Evolutionary conservation across 176 grass and related monocot genomes (phyloP), one percentile per base, ranked within the genome.

Genomic region (Carex cristatella): DNA sequence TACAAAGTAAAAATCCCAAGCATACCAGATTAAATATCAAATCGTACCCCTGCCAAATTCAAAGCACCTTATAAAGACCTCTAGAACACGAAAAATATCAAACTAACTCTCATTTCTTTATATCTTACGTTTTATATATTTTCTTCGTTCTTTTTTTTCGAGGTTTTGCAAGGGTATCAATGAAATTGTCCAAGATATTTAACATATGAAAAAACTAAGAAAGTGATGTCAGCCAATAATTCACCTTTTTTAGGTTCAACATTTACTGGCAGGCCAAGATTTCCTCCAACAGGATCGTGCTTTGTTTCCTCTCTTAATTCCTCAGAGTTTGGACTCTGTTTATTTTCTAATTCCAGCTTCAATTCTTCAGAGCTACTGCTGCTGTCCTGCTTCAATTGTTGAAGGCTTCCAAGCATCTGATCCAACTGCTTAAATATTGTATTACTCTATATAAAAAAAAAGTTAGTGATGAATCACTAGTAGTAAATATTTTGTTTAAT

Each of bases 301-400:
- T 16, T 65, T 67, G 46, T 83, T 83, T 83, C 62, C 60, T 54
- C 44, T 67, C 60, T 83, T 83, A 32, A 5, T 68, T 81, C 32
- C 18, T 63, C 32, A 62, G 11, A 64, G 35, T 42, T 44, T 7
- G 37, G 35, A 49, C 40, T 54, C 5, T 51, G 53, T 83, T 54
- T 38, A 6, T 65, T 46, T 40, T 83, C 64, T 63, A 67, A 28
- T 67, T 81, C 56, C 31, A 23, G 58, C 18, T 46, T 46, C 46
- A 64, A 44, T 81, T 61, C 30, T 81, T 65, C 59, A 46, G 7
- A 38, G 60, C 54, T 35, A 83, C 23, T 7, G 60, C 61, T 68
- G 16, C 16, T 66, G 60, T 54, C 42, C 60, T 83, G 61, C 42
- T 83, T 67, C 40, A 83, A 66, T 51, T 83, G 42, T 83, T 65